These are phyloP conservation scores for Ophiostoma piceae DNA, from an alignment of 2,329 filamentous ascomycete species.

Conservation along the genomic window DNA sequence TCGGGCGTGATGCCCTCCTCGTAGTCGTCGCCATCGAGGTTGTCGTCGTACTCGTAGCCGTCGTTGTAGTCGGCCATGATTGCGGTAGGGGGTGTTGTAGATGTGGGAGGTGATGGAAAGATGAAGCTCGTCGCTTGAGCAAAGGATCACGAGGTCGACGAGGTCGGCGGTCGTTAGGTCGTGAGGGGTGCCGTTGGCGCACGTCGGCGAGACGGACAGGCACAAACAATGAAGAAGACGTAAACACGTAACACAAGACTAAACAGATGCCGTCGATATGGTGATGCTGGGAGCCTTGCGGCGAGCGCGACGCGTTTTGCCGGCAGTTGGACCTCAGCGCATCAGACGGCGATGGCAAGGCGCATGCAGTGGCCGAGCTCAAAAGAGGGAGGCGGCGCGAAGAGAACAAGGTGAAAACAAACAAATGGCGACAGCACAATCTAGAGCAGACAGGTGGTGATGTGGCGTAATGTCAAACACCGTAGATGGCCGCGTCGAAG, in stretches of 20 bases:
- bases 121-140: not conserved
- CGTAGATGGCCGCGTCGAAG: not conserved
- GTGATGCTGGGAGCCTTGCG: conserved; percentile 16
- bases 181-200: not conserved
- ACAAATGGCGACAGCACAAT: not conserved
- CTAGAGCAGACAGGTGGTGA: not conserved
- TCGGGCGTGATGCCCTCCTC: conserved; percentile 81
- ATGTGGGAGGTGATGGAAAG: not conserved
- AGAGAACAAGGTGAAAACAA: not conserved
- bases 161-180: not conserved
- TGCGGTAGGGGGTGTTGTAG: conserved; percentile 16
- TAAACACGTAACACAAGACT: not conserved
- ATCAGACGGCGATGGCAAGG: conserved; percentile 21
- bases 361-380: conserved; percentile 2
- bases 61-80: conserved; percentile 54
- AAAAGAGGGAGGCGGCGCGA: not conserved
- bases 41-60: conserved; percentile 39
- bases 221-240: not conserved
- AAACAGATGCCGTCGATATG: not conserved
- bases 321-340: conserved; percentile 23
- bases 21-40: conserved; percentile 62
- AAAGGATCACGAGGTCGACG: not conserved
- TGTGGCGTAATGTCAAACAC: not conserved
- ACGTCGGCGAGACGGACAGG: not conserved
- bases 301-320: conserved; percentile 26